phyloP scores from a whole-genome alignment of 1,139 yeast species.

The Blastobotrys buckinghamii region DNA sequence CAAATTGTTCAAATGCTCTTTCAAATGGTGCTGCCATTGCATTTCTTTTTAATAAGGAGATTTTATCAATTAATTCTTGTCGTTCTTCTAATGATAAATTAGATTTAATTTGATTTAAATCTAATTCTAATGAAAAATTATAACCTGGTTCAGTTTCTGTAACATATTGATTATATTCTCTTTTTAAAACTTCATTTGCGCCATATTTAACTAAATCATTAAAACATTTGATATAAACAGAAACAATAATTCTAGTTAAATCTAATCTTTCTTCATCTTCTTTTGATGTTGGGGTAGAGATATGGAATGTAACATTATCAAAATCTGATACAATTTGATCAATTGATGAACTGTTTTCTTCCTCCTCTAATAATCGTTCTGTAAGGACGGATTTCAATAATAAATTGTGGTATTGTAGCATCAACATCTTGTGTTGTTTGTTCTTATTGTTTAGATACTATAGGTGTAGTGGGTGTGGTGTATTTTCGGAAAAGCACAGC shows the following conservation, averaged over 20 bases:
- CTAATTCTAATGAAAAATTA: constrained; percentile 70
- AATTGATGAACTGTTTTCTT: constrained; percentile 48
- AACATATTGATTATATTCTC: constrained; percentile 40
- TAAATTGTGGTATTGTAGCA: constrained; percentile 40
- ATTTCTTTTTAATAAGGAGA: constrained; percentile 75
- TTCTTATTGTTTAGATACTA: neutral
- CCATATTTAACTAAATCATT: constrained; percentile 65
- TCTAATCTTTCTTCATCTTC: constrained; percentile 23
- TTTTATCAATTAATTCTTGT: constrained; percentile 49
- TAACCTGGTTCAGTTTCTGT: constrained; percentile 65
- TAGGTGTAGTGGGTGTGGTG: neutral
- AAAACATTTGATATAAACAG: constrained; percentile 74
- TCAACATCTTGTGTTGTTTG: constrained; percentile 27
- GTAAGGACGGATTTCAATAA: constrained; percentile 38
- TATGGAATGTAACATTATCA: constrained; percentile 90
- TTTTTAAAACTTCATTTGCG: constrained; percentile 37
- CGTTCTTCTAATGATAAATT: constrained; percentile 39
- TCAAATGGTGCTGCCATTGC: constrained; percentile 92
- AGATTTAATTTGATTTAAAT: constrained; percentile 43
- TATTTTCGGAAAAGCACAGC: too few species aligned
- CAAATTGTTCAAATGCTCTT: constrained; percentile 74
- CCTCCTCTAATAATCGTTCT: constrained; percentile 37
- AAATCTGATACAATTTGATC: constrained; percentile 92
- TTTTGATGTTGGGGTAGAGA: constrained; percentile 74
- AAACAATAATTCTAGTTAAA: constrained; percentile 46